These are phyloP conservation scores for Nakazawaea ishiwadae DNA, from an alignment of 805 yeast species.

Conservation along the genomic window DNA sequence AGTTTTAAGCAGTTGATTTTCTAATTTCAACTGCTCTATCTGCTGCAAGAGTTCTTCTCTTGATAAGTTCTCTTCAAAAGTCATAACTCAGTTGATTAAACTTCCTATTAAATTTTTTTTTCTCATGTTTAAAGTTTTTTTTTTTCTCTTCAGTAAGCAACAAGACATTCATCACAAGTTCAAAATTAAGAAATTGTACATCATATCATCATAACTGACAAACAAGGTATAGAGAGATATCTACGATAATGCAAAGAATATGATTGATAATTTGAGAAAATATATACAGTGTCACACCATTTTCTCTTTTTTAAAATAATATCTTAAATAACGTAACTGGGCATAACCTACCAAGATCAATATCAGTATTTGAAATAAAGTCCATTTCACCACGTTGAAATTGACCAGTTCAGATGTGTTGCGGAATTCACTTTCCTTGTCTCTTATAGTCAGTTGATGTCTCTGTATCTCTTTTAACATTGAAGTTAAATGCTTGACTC, in stretches of 20 bases:
- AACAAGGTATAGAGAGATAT: no score
- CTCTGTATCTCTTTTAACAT: constrained; percentile 57
- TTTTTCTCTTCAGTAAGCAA: no score
- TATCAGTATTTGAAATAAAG: constrained; percentile 59
- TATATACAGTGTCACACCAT: constrained; percentile 32
- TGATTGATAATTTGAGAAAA: not conserved
- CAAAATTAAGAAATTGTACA: no score
- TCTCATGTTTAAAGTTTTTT: not conserved
- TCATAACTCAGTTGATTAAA: not conserved
- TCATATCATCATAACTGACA: not conserved
- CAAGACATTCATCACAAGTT: no score
- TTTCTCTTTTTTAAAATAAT: constrained; percentile 77
- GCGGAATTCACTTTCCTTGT: constrained; percentile 71
- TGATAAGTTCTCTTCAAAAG: not conserved
- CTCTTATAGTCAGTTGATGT: constrained; percentile 66
- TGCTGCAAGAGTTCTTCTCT: constrained; percentile 20
- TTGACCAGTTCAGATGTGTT: constrained; percentile 68
- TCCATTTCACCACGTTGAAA: constrained; percentile 69
- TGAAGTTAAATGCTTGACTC: constrained; percentile 49
- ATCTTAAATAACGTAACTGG: constrained; percentile 70
- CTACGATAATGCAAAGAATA: no score
- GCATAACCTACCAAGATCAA: constrained; percentile 65
- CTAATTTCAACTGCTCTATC: constrained; percentile 20
- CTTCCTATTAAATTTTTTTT: not conserved
- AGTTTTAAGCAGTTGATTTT: constrained; percentile 22